Base-by-base conservation (phyloP, 148 eudicot species). In the Tetragonia tetragonoides region DNA sequence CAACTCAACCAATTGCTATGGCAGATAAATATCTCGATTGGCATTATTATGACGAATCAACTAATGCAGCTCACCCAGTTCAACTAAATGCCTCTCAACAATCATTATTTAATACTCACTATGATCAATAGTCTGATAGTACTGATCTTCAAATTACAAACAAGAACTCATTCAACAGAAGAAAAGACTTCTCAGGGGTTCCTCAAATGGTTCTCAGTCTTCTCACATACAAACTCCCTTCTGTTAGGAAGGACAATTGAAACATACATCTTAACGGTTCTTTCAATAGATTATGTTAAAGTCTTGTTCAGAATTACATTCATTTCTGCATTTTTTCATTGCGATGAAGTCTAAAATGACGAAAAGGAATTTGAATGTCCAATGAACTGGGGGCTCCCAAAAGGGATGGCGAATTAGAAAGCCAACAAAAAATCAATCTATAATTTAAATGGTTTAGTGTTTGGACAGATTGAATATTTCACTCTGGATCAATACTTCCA, bases 191-290 rank as follows among this genome's bases (percentile, higher is more conserved):
- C 63, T 38, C 34, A 51, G 54, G 73, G 59, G 75, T 53, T 49
- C 72, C 68, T 47, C 56, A 40, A 66, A 20, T n/a, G 23, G 72
- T 38, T 17, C 63, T n/a, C n/a, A n/a, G n/a, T n/a, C n/a, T n/a
- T n/a, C n/a, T 46, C 24, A 6, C n/a, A 65, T 38, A 5, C 46
- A 16, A 7, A 28, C 40, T 49, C 18, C 21, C 53, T 34, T 39
- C 21, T 20, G 15, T 10, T 20, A n/a, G 23, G 41, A 34, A 59
- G 40, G 24, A 74, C 5, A 39, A 49, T 4, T 6, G 23, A 74
- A 3, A 3, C 62, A 3, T 0, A 57, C 15, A 18, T 57, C n/a
- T 57, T 21, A 17, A 17, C 9, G 4, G 17, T 17, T 57, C 23
- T 57, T 3, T 2, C 15, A 57, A 57, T 6, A 57, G 64, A 20